Base-by-base conservation (phyloP, 1,284 basidiomycete species). In the Ceratobasidium sp. region DNA sequence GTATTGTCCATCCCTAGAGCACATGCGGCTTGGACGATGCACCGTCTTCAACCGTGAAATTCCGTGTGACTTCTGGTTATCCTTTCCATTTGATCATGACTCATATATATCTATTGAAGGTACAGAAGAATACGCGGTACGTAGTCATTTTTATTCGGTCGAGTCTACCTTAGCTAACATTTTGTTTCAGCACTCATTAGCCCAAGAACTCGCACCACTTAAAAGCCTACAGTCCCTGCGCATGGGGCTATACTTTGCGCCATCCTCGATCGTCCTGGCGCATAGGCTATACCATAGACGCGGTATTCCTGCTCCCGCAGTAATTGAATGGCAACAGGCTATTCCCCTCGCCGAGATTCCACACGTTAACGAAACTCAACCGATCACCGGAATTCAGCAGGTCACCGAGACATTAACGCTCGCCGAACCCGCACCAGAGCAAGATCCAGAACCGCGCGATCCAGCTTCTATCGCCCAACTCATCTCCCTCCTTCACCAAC, bases 51-150 rank as follows among this genome's bases (percentile, higher is more conserved):
- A 72, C 27, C 27, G 56, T 31, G 6, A 29, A 45, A 36, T n/a
- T n/a, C n/a, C n/a, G n/a, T 72, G 69, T 45, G 69, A 62, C 11
- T 72, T 72, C 31, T 72, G 69, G 69, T 8, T 9, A 1, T 72
- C 69, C 8, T 72, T 72, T 29, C 69, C 69, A 1, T 57, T 50
- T 22, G 69, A 72, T 19, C 69, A 72, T 29, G 56, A 72, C 22
- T 57, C 69, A 9, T 72, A 72, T 24, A 72, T 72, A 22, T 72
- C 69, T 1, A 44, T n/a, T 41, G 31, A 47, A 24, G 69, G 57
- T 17, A 51, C 57, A 15, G 69, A 62, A 19, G 45, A 41, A 1
- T 72, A 72, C 29, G 44, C 69, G 22, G 69, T 72, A 53, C 14
- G 66, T n/a, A 17, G 31, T 60, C 36, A 19, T 60, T 41, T 14